Conservation (phyloP, 2,329 filamentous ascomycete genomes). For the Fusarium coffeatum region DNA sequence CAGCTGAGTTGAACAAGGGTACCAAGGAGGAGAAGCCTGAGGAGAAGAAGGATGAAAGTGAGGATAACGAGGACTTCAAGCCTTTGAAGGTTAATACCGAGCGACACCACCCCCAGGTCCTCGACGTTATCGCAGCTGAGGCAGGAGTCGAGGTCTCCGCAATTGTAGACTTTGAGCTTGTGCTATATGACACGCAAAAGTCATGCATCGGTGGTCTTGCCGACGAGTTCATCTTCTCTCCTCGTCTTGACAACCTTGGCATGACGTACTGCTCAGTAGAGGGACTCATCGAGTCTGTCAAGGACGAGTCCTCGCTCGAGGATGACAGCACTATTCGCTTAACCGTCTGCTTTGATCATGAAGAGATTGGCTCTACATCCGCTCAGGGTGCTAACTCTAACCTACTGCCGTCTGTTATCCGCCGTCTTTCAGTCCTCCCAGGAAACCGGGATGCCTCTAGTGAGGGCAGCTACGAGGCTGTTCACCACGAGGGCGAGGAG, state of each 20-base stretch:
- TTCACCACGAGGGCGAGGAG: slow-evolving; percentile 69
- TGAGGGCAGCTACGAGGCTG: slow-evolving; percentile 69
- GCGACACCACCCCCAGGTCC: slow-evolving; percentile 88
- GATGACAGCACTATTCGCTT: slow-evolving; percentile 85
- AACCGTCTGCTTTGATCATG: slow-evolving; percentile 96
- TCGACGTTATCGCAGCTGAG: slow-evolving; percentile 86
- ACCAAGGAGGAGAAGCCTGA: slow-evolving; percentile 61
- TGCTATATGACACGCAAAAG: slow-evolving; percentile 97
- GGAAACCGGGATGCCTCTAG: slow-evolving; percentile 73
- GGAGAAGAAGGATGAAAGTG: slow-evolving; percentile 52
- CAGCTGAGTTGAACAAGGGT: slow-evolving; percentile 86
- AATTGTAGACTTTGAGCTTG: slow-evolving; percentile 92
- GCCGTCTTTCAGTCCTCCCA: slow-evolving; percentile 84
- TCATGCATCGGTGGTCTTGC: slow-evolving; percentile 88
- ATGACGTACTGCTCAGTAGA: slow-evolving; percentile 95
- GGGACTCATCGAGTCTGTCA: slow-evolving; percentile 84
- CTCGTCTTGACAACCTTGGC: slow-evolving; percentile 94
- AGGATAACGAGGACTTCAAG: slow-evolving; percentile 67
- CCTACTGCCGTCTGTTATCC: slow-evolving; percentile 86
- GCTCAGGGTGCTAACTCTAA: slow-evolving; percentile 96
- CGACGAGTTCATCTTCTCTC: slow-evolving; percentile 95
- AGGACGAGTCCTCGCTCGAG: slow-evolving; percentile 72
- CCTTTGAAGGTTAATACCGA: slow-evolving; percentile 82
- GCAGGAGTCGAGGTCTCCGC: slow-evolving; percentile 76
- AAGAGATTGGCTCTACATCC: slow-evolving; percentile 93